These are phyloP conservation scores for Brettanomyces anomalus DNA, from an alignment of 805 yeast genomes.

Conservation along the genomic window DNA sequence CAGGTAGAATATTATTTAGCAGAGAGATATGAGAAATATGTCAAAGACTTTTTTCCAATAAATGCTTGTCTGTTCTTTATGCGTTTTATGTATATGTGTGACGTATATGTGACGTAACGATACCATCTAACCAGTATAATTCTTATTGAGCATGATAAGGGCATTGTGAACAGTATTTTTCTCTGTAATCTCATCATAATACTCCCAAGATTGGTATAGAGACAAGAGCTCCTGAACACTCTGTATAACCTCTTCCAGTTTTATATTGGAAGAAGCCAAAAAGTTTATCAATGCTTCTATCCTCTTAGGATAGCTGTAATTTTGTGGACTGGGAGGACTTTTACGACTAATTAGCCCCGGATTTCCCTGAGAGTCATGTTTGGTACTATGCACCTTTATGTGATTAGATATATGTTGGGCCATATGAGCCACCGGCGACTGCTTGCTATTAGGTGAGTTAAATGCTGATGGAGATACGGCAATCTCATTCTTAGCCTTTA, in stretches of 20 bases:
- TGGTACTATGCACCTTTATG: constrained; percentile 5
- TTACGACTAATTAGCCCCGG: too few relatives aligned
- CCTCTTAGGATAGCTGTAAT: constrained; percentile 15
- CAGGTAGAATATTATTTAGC: too few relatives aligned
- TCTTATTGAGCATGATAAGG: constrained; percentile 17
- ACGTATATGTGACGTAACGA: too few relatives aligned
- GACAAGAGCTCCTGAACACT: constrained; percentile 79
- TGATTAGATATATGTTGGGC: not conserved
- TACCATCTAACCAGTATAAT: not conserved
- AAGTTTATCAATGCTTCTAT: constrained; percentile 53
- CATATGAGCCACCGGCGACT: not conserved
- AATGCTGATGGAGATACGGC: too few relatives aligned
- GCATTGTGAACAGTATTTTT: constrained; percentile 37
- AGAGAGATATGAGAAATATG: too few relatives aligned
- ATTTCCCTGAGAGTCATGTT: constrained; percentile 6
- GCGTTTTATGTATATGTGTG: too few relatives aligned
- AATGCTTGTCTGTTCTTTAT: too few relatives aligned
- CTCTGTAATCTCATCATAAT: constrained; percentile 62
- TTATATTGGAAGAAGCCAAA: constrained; percentile 67
- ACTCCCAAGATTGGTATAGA: constrained; percentile 78
- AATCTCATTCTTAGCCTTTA: too few relatives aligned
- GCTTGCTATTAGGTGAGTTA: too few relatives aligned
- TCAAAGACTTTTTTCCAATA: too few relatives aligned
- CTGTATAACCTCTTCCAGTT: constrained; percentile 68
- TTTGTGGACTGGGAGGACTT: too few relatives aligned